Evolutionary conservation across 2,329 filamentous ascomycete genomes (phyloP).

Genomic region (Triangularia setosa): DNA sequence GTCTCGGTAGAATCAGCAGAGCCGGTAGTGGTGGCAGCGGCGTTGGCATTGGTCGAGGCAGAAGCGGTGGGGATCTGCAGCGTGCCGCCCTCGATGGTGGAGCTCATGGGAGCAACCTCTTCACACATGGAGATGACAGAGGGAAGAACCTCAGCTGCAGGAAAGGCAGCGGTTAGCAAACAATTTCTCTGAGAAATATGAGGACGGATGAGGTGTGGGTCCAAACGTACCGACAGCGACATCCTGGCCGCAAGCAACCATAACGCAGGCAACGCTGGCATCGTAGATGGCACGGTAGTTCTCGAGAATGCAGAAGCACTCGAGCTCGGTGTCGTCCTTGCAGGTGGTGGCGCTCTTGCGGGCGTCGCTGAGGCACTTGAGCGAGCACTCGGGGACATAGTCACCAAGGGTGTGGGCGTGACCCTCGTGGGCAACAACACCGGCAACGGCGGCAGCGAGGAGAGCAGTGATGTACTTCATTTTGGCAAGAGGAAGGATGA

Average conservation of each 20-base stretch:
- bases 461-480: slow-evolving; percentile 15
- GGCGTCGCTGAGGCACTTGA: slow-evolving; percentile 13
- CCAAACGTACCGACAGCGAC: slow-evolving; percentile 11
- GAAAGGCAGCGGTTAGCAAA: not conserved
- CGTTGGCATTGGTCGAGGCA: not conserved
- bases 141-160: slow-evolving; percentile 15
- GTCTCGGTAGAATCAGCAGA: not conserved
- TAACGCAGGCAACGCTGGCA: slow-evolving; percentile 9
- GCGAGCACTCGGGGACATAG: slow-evolving; percentile 16
- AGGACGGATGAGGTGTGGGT: not conserved
- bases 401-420: slow-evolving; percentile 7
- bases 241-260: slow-evolving; percentile 13
- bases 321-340: slow-evolving; percentile 10
- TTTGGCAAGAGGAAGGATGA: not conserved
- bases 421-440: not conserved
- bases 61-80: not conserved
- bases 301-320: slow-evolving; percentile 18
- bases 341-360: slow-evolving; percentile 8
- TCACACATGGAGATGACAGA: slow-evolving; percentile 16
- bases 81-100: not conserved
- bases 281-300: slow-evolving; percentile 18
- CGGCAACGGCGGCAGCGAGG: slow-evolving; percentile 11
- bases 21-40: slow-evolving; percentile 2
- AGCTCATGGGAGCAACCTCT: slow-evolving; percentile 3
- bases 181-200: not conserved